Percentiles rank a stretch among this genome's conserved stretches.
Conservation (phyloP, 2,329 filamentous ascomycete genomes). For the Scedosporium minutisporum region DNA sequence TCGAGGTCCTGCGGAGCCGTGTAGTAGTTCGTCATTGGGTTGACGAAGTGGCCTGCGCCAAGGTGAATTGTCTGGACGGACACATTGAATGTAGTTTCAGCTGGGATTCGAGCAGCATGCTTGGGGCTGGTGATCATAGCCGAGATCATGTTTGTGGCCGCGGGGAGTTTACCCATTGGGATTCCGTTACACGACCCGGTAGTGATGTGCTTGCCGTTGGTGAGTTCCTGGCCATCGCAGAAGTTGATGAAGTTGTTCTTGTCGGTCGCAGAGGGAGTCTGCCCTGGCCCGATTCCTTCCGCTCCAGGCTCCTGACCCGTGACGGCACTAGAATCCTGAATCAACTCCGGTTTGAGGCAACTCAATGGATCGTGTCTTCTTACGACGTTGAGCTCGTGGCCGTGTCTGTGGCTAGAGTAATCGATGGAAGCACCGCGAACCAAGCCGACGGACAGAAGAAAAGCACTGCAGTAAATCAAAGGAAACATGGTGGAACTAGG, state of each 20-base stretch:
- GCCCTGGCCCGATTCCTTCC: slow-evolving; percentile 16
- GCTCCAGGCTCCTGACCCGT: slow-evolving; percentile 27
- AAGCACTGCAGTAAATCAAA: too few relatives aligned
- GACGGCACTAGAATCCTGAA: slow-evolving; percentile 30
- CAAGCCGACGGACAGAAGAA: too few relatives aligned
- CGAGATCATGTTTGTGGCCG: slow-evolving; percentile 43
- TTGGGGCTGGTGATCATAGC: slow-evolving; percentile 37
- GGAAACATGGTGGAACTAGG: too few relatives aligned
- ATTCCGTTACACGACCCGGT: slow-evolving; percentile 47
- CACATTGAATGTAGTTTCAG: slow-evolving; percentile 34
- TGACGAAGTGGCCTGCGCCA: slow-evolving; percentile 43
- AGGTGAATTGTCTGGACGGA: slow-evolving; percentile 37
- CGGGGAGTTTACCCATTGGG: slow-evolving; percentile 46
- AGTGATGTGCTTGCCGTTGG: slow-evolving; percentile 41
- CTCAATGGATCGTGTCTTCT: background rate
- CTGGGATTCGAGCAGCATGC: slow-evolving; percentile 26
- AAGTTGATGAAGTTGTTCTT: slow-evolving; percentile 49
- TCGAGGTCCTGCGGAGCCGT: slow-evolving; percentile 42
- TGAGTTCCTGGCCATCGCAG: slow-evolving; percentile 41
- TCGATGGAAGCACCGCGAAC: too few relatives aligned
- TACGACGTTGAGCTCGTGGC: too few relatives aligned
- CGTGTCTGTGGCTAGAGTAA: too few relatives aligned
- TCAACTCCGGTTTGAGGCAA: slow-evolving; percentile 25
- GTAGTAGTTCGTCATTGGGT: slow-evolving; percentile 44
- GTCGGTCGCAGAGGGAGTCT: slow-evolving; percentile 23